Percentiles rank a stretch among this genome's conserved stretches.
These are phyloP conservation scores for Cadophora luteo-olivacea DNA, from an alignment of 2,329 filamentous ascomycete species.

Conservation along the genomic window DNA sequence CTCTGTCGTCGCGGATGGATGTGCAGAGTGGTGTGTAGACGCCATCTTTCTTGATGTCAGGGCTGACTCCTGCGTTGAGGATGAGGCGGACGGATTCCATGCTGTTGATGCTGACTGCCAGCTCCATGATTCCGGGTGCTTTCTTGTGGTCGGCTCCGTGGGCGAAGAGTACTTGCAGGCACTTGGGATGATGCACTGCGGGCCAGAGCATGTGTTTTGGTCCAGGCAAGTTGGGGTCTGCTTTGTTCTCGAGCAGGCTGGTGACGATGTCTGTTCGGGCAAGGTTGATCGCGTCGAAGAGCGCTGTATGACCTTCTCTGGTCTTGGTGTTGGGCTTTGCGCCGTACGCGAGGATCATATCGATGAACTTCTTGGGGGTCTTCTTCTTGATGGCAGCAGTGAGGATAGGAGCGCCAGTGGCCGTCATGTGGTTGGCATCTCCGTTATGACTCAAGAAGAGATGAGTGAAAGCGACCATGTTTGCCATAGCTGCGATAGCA, in stretches of 20 bases:
- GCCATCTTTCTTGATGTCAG: conserved; percentile 68
- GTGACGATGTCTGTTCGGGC: conserved; percentile 63
- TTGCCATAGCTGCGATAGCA: conserved; percentile 55
- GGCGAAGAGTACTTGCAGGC: conserved; percentile 62
- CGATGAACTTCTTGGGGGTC: conserved; percentile 59
- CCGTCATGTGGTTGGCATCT: conserved; percentile 59
- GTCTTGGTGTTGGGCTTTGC: conserved; percentile 65
- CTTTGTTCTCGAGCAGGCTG: conserved; percentile 61
- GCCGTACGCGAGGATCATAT: conserved; percentile 66
- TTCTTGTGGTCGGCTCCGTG: conserved; percentile 67
- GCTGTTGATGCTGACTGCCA: conserved; percentile 68
- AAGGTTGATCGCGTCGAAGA: conserved; percentile 66
- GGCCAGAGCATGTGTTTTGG: conserved; percentile 75
- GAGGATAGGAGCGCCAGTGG: conserved; percentile 66
- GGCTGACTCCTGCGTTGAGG: conserved; percentile 63
- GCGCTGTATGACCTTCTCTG: conserved; percentile 64
- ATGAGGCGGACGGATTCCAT: conserved; percentile 65
- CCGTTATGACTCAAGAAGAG: conserved; percentile 67
- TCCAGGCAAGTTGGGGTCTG: conserved; percentile 71
- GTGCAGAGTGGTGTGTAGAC: conserved; percentile 73
- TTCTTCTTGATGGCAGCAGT: conserved; percentile 66
- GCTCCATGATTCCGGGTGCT: conserved; percentile 67
- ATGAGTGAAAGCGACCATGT: conserved; percentile 63
- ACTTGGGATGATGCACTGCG: conserved; percentile 62
- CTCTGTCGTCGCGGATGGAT: conserved; percentile 69